Evolutionary conservation across 1,284 basidiomycete genomes (phyloP).

Genomic region (Rhodotorula sp.): DNA sequence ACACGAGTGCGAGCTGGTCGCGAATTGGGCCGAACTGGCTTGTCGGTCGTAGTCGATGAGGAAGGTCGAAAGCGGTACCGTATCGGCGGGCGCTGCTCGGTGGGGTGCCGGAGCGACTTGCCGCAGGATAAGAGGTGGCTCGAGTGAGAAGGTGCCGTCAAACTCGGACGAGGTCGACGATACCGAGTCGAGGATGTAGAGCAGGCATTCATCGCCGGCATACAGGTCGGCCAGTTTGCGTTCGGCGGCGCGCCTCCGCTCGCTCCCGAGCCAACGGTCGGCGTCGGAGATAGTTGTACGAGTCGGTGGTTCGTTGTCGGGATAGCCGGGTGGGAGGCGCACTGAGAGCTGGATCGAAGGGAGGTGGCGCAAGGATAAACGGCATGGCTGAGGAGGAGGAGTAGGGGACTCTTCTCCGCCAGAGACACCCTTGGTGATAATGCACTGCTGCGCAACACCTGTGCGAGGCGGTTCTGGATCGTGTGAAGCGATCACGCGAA

Average conservation of each 20-base stretch:
- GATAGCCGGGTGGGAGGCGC: constrained; percentile 21
- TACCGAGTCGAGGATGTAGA: constrained; percentile 30
- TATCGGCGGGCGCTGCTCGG: background rate
- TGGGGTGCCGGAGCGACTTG: background rate
- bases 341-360: constrained; percentile 29
- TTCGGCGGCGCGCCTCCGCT: background rate
- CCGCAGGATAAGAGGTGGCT: constrained; percentile 9
- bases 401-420: background rate
- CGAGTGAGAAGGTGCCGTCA: constrained; percentile 14
- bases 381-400: background rate
- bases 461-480: background rate
- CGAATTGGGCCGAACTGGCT: constrained; percentile 2
- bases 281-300: constrained; percentile 7
- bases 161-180: constrained; percentile 26
- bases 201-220: constrained; percentile 28
- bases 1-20: constrained; percentile 13
- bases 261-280: constrained; percentile 18
- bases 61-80: background rate
- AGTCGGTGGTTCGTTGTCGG: constrained; percentile 20
- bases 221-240: constrained; percentile 5
- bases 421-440: too few species aligned
- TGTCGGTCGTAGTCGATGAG: constrained; percentile 1
- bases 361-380: constrained; percentile 31
- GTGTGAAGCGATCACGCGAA: constrained; percentile 6
- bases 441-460: background rate